Evolutionary conservation across 345 rosid genomes (phyloP).

Genomic region (Limnanthes douglasii): DNA sequence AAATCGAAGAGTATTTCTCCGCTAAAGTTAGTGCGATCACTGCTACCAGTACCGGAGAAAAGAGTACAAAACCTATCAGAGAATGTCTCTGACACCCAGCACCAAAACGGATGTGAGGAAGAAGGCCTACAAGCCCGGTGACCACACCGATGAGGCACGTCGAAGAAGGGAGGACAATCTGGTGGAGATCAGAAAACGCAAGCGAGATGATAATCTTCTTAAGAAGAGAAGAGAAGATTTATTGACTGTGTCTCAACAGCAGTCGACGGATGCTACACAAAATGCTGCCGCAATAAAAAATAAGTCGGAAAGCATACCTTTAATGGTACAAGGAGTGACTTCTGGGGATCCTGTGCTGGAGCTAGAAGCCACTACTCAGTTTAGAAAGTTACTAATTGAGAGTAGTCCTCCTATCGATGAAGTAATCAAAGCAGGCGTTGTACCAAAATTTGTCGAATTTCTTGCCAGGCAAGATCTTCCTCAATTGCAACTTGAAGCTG

Average conservation of each 20-base stretch:
- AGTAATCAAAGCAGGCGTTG: conserved; percentile 68
- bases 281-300: conserved; percentile 21
- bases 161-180: no score
- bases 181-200: no score
- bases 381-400: conserved; percentile 58
- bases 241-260: background rate
- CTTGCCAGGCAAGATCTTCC: conserved; percentile 66
- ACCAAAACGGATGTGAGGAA: no score
- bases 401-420: conserved; percentile 85
- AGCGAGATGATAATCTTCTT: no score
- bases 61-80: no score
- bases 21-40: no score
- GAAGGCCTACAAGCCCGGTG: no score
- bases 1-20: no score
- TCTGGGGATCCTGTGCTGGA: conserved; percentile 46
- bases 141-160: no score
- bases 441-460: conserved; percentile 70
- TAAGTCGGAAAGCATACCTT: conserved; percentile 62
- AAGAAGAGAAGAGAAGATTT: no score
- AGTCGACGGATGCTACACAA: conserved; percentile 12
- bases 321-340: conserved; percentile 68
- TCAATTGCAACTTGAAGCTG: conserved; percentile 79
- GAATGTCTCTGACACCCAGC: no score
- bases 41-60: no score
- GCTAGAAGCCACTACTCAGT: conserved; percentile 67